Evolutionary conservation across 1,284 basidiomycete genomes (phyloP), one percentile per base, ranked within the genome.

Genomic region (Ganoderma meredithae): DNA sequence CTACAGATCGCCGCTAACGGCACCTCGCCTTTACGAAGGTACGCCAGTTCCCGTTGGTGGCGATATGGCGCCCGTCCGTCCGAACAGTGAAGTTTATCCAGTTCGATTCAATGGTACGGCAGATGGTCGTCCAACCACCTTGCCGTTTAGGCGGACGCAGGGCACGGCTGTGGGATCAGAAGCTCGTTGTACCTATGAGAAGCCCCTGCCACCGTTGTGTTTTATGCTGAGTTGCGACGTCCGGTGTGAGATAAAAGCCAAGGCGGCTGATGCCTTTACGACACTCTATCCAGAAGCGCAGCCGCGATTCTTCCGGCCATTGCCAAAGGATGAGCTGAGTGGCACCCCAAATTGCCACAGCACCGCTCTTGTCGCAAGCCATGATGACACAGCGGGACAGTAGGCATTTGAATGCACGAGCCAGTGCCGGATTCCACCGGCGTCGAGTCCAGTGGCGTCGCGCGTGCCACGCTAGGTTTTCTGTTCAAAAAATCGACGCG

Each of bases 101-200:
- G 36, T n/a, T 39, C 33, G 19, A 43, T 19, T 22, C 33, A 59
- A 25, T 40, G 12, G 22, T 25, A 9, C 44, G 56, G 33, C 55
- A 62, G 64, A 66, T 62, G 52, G 55, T 49, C 60, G 60, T 43
- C 60, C 31, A 31, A 39, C 27, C 56, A 31, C 60, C 49, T 39
- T 22, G 52, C 58, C 9, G 27, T 9, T 41, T 41, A 58, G 52
- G 55, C 41, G 43, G 15, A 59, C 33, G 40, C 58, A 60, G 58
- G 55, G 55, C 55, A 58, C 55, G 55, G 31, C 17, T 53, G 60
- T 53, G 65, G 65, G 27, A 62, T 60, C 60, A 62, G 61, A 56
- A 52, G 52, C 1, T 36, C 13, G 40, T n/a, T 31, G 22, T 39
- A 58, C 36, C 49, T 27, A 49, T 65, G 41, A 39, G 55, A 60